Percentiles rank a stretch among this genome's conserved stretches.
phyloP scores from a whole-genome alignment of 2,329 filamentous ascomycete species.

The Neoascochyta sp. region DNA sequence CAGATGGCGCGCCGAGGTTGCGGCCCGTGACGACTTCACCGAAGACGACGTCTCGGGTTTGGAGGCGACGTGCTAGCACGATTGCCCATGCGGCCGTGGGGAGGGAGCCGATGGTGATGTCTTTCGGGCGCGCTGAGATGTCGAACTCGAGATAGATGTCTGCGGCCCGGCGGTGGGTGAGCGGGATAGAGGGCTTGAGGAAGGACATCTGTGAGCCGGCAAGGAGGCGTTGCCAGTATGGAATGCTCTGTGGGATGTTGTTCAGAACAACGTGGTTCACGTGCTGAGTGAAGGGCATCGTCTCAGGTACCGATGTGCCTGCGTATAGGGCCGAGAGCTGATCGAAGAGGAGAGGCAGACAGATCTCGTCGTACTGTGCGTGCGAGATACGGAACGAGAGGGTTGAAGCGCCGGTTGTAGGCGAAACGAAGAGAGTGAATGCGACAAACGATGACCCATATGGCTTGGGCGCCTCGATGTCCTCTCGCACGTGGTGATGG shows the following conservation, averaged over 20 bases:
- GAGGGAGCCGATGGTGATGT: slow-evolving; percentile 61
- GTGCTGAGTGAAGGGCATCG: slow-evolving; percentile 47
- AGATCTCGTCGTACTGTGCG: slow-evolving; percentile 67
- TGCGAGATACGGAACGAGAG: slow-evolving; percentile 63
- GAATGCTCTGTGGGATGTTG: slow-evolving; percentile 48
- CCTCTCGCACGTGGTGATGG: slow-evolving; percentile 52
- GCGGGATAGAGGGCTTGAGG: slow-evolving; percentile 31
- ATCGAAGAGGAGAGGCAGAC: slow-evolving; percentile 58
- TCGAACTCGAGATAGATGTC: slow-evolving; percentile 35
- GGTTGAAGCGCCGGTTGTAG: slow-evolving; percentile 50
- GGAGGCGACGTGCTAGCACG: slow-evolving; percentile 55
- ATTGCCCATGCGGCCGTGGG: slow-evolving; percentile 67
- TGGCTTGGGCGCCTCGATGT: slow-evolving; percentile 54
- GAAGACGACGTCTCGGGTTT: slow-evolving; percentile 58
- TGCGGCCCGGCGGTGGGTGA: slow-evolving; percentile 25
- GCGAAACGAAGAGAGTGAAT: slow-evolving; percentile 54
- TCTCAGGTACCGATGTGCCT: slow-evolving; percentile 24
- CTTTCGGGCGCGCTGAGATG: slow-evolving; percentile 45
- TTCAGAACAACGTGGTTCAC: slow-evolving; percentile 41
- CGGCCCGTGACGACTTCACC: slow-evolving; percentile 64
- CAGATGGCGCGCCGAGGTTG: slow-evolving; percentile 54
- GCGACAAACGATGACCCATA: slow-evolving; percentile 49
- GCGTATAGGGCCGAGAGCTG: slow-evolving; percentile 57
- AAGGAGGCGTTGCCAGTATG: slow-evolving; percentile 61
- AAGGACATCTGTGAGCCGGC: slow-evolving; percentile 51